Conservation (phyloP, 805 yeast genomes). For the Saccharomycopsis sp. region DNA sequence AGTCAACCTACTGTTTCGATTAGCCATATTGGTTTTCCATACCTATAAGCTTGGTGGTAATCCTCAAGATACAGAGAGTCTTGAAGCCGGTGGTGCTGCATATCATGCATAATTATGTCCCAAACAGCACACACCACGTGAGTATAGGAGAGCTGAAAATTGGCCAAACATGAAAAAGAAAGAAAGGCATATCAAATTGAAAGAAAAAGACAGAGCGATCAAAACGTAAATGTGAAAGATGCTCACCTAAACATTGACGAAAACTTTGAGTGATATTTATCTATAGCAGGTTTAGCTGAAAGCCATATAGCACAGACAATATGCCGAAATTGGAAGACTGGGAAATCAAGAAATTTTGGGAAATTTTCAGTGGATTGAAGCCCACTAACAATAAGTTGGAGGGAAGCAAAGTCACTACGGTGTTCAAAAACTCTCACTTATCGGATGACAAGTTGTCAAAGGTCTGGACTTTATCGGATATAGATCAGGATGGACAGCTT, state of each 20-base stretch:
- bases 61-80: too few relatives aligned
- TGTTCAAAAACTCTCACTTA: slow-evolving; percentile 82
- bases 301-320: not conserved
- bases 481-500: slow-evolving; percentile 82
- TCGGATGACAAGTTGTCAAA: slow-evolving; percentile 68
- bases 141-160: not conserved
- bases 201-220: not conserved
- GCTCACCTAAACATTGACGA: too few relatives aligned
- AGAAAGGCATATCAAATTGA: not conserved
- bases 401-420: slow-evolving; percentile 80
- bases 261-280: too few relatives aligned
- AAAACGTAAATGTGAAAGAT: too few relatives aligned
- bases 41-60: too few relatives aligned
- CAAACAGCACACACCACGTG: not conserved
- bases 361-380: slow-evolving; percentile 82
- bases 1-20: too few relatives aligned
- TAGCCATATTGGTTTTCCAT: too few relatives aligned
- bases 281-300: too few relatives aligned
- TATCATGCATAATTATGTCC: too few relatives aligned
- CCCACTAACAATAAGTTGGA: slow-evolving; percentile 75
- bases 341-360: slow-evolving; percentile 98
- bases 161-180: not conserved
- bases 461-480: slow-evolving; percentile 90
- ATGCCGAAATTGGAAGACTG: slow-evolving; percentile 68
- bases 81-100: too few relatives aligned